These are phyloP conservation scores for Saccharomyces hybrid DNA, from an alignment of 1,139 yeast genomes.

Conservation along the genomic window DNA sequence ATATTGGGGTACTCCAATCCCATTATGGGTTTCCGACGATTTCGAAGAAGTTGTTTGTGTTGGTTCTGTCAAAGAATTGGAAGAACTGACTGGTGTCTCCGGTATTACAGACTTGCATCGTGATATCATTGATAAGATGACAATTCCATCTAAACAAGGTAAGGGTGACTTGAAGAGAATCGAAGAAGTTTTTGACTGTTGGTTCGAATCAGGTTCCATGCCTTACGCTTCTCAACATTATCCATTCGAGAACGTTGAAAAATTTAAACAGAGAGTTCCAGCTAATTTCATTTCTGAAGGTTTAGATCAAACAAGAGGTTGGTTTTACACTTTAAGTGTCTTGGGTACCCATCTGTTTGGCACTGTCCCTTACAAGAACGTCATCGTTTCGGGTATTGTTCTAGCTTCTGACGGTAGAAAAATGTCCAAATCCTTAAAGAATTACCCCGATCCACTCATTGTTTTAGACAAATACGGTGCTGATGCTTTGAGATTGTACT, in stretches of 20 bases:
- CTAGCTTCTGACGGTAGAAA: slow-evolving; percentile 97
- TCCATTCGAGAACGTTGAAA: slow-evolving; percentile 80
- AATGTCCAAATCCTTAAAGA: slow-evolving; percentile 97
- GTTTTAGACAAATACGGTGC: slow-evolving; percentile 90
- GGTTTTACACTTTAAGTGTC: slow-evolving; percentile 96
- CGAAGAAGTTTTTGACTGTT: slow-evolving; percentile 97
- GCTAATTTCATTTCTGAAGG: slow-evolving; percentile 98
- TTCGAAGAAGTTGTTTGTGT: slow-evolving; percentile 86
- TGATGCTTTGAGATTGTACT: slow-evolving; percentile 90
- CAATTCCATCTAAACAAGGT: slow-evolving; percentile 87
- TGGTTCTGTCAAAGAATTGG: slow-evolving; percentile 83
- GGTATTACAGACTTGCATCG: slow-evolving; percentile 89
- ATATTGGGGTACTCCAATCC: slow-evolving; percentile 99
- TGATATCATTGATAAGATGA: slow-evolving; percentile 81
- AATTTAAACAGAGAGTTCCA: slow-evolving; percentile 71
- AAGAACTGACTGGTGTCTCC: slow-evolving; percentile 69
- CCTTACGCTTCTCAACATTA: slow-evolving; percentile 96
- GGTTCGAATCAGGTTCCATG: slow-evolving; percentile 99
- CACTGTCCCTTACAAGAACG: slow-evolving; percentile 89
- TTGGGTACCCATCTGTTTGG: slow-evolving; percentile 92
- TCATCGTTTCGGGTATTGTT: slow-evolving; percentile 93
- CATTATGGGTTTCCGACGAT: slow-evolving; percentile 95
- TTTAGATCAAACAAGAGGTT: slow-evolving; percentile 98
- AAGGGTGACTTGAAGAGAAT: slow-evolving; percentile 82
- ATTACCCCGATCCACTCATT: slow-evolving; percentile 88